Percentiles rank a stretch among this genome's conserved stretches.
Evolutionary conservation across 78 protist species (phyloP).

Genomic region (Dictyostelium citrinum): DNA sequence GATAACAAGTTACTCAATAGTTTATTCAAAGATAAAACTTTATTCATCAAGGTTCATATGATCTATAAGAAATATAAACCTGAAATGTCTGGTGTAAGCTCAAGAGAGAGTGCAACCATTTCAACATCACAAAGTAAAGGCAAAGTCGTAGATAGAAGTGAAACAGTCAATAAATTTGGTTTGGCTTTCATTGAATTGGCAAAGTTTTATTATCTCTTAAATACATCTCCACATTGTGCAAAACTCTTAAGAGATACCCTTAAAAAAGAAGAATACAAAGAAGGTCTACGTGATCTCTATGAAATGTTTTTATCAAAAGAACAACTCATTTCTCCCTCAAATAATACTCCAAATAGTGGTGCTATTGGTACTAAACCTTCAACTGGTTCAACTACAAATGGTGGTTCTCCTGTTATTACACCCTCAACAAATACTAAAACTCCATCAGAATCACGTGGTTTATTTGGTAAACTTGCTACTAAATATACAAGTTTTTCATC

Average conservation of each 20-base stretch:
- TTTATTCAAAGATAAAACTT: conserved; percentile 34
- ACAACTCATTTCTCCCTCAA: background rate
- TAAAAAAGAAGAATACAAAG: conserved; percentile 51
- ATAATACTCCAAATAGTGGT: background rate
- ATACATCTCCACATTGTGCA: background rate
- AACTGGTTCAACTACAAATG: background rate
- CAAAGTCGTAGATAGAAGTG: background rate
- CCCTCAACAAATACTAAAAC: background rate
- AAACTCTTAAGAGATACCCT: conserved; percentile 24
- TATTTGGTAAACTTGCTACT: background rate
- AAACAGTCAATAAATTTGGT: conserved; percentile 5
- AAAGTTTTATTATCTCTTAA: conserved; percentile 14
- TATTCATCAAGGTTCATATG: conserved; percentile 77
- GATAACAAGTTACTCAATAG: conserved; percentile 42
- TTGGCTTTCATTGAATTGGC: conserved; percentile 65
- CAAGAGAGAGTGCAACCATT: background rate
- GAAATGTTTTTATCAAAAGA: conserved; percentile 24
- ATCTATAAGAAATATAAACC: conserved; percentile 53
- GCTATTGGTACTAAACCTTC: background rate
- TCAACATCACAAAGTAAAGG: background rate
- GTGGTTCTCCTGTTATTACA: background rate
- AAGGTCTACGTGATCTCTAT: conserved; percentile 21
- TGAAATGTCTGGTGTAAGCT: background rate
- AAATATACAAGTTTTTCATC: background rate
- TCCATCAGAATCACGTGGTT: background rate